A percentile compares a stretch with the other conserved stretches of the same genome.
Evolutionary conservation across 331 rosid genomes (phyloP).

Genomic region (Telfairia occidentalis): DNA sequence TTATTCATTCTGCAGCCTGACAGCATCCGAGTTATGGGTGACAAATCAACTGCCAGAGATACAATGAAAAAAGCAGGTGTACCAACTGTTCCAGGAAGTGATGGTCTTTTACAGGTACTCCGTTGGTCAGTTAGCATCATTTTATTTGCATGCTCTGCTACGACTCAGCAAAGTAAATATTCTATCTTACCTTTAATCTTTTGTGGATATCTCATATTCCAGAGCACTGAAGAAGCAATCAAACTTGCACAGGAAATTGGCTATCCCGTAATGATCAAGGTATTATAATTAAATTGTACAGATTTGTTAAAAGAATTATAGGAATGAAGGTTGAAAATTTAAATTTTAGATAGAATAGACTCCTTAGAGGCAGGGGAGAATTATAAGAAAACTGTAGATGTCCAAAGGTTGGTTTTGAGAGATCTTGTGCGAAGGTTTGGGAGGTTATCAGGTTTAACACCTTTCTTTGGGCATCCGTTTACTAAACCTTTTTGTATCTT

Average conservation of each 20-base stretch:
- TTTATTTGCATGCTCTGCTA: slow-evolving; percentile 4
- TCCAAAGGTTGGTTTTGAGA: background rate
- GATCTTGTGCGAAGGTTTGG: too few species aligned
- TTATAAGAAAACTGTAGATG: background rate
- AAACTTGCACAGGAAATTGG: slow-evolving; percentile 87
- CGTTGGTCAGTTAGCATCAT: slow-evolving; percentile 10
- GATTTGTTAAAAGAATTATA: background rate
- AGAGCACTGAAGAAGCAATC: slow-evolving; percentile 89
- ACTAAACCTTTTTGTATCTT: too few species aligned
- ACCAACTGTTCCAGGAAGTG: slow-evolving; percentile 79
- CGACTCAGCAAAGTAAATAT: background rate
- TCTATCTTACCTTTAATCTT: background rate
- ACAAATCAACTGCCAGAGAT: slow-evolving; percentile 90
- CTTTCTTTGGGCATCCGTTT: too few species aligned
- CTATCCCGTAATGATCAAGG: slow-evolving; percentile 97
- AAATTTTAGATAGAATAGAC: background rate
- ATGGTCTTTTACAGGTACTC: slow-evolving; percentile 72
- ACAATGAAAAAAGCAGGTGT: slow-evolving; percentile 85
- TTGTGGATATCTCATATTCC: slow-evolving; percentile 20
- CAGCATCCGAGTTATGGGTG: slow-evolving; percentile 94
- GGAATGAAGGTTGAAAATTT: background rate
- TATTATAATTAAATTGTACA: background rate
- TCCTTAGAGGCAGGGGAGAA: too few species aligned
- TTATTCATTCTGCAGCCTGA: slow-evolving; percentile 57
- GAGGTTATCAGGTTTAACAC: too few species aligned